Evolutionary conservation across 805 yeast genomes (phyloP).

Genomic region (Dipodascus geniculatus): DNA sequence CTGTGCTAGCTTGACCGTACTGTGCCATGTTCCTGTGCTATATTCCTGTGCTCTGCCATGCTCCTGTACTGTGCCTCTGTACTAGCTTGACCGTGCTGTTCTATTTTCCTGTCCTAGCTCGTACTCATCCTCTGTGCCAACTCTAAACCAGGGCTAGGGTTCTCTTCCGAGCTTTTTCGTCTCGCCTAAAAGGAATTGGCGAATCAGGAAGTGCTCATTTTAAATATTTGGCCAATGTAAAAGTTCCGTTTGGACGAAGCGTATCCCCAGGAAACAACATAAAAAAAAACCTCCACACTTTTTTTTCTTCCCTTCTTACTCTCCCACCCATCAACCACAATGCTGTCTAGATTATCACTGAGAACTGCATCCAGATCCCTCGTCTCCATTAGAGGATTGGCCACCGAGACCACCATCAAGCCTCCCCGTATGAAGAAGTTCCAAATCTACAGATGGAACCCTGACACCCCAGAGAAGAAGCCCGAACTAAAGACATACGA

Average conservation of each 20-base stretch:
- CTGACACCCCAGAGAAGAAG: conserved; percentile 88
- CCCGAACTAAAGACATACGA: conserved; percentile 77
- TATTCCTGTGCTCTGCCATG: background rate
- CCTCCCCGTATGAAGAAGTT: conserved; percentile 64
- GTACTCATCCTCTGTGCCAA: background rate
- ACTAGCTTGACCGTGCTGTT: background rate
- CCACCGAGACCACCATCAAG: conserved; percentile 36
- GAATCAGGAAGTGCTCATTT: background rate
- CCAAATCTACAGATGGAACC: conserved; percentile 96
- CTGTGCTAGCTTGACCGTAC: background rate
- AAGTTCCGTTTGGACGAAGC: background rate
- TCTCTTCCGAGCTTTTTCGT: background rate
- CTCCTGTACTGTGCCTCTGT: background rate
- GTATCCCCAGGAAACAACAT: background rate
- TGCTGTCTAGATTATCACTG: background rate
- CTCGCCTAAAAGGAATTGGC: background rate
- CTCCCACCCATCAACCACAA: background rate
- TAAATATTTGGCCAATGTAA: background rate
- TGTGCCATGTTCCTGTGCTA: too few species aligned
- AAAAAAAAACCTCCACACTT: background rate
- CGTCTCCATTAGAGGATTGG: conserved; percentile 3
- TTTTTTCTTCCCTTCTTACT: background rate
- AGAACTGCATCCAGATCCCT: background rate
- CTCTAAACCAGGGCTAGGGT: background rate
- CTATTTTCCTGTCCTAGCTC: background rate